These are phyloP conservation scores for Teratosphaeria epicoccoides DNA, from an alignment of 2,329 filamentous ascomycete genomes.

Conservation along the genomic window DNA sequence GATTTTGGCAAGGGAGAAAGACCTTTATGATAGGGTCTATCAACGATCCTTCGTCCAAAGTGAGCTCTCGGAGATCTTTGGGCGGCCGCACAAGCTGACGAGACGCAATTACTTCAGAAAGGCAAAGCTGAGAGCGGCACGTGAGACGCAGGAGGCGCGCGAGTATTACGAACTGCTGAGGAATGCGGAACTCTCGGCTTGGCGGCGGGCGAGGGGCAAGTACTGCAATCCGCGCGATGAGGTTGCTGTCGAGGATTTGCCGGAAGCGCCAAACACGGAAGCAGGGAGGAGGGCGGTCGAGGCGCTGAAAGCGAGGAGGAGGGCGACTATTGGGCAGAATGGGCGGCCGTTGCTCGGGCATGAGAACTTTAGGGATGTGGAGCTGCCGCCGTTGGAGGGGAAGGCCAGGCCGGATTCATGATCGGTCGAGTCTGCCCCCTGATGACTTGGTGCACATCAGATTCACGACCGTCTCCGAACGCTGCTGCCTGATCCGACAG, in stretches of 20 bases:
- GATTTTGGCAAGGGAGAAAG: background rate
- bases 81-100: background rate
- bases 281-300: background rate
- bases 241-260: background rate
- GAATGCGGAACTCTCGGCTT: background rate
- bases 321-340: background rate
- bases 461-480: no score
- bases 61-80: background rate
- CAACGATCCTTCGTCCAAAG: background rate
- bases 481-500: no score
- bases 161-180: background rate
- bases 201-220: background rate
- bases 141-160: background rate
- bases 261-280: background rate
- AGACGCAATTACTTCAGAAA: background rate
- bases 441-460: no score
- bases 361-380: background rate
- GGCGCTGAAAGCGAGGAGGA: background rate
- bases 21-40: background rate
- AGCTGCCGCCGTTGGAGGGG: background rate
- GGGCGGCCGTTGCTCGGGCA: background rate
- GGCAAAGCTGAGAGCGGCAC: background rate
- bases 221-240: background rate
- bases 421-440: background rate
- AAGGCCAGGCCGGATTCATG: background rate